Conservation (phyloP, 1,284 basidiomycete genomes). For the Leccinum variabile region DNA sequence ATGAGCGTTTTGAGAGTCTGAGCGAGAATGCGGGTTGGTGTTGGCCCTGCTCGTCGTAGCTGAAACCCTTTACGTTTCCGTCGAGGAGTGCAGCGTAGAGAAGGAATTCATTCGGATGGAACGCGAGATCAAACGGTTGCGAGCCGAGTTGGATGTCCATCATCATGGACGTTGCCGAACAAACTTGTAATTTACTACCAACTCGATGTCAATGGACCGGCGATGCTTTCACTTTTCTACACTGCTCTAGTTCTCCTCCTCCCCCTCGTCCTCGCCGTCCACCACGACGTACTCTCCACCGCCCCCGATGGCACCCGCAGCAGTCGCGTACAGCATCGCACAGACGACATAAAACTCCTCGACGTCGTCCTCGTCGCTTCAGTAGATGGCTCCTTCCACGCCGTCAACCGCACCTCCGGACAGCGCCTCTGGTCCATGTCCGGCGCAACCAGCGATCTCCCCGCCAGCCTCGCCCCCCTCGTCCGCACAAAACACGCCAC, state of each 20-base stretch:
- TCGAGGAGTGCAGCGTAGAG: conserved; percentile 82
- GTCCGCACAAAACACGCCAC: conserved; percentile 65
- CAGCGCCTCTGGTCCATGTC: conserved; percentile 80
- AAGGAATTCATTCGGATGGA: conserved; percentile 71
- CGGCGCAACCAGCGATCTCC: conserved; percentile 48
- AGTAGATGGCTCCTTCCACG: conserved; percentile 90
- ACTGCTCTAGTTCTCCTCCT: conserved; percentile 2
- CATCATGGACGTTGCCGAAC: conserved; percentile 48
- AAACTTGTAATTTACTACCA: not conserved
- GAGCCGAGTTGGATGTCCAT: conserved; percentile 70
- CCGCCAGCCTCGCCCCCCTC: conserved; percentile 63
- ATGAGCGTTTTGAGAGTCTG: conserved; percentile 72
- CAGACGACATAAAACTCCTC: conserved; percentile 54
- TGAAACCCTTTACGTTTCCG: conserved; percentile 79
- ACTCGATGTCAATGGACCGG: conserved; percentile 31
- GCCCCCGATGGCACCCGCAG: conserved; percentile 10
- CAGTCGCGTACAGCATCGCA: conserved; percentile 6
- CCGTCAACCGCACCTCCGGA: conserved; percentile 79
- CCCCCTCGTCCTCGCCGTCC: conserved; percentile 14
- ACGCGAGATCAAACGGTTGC: conserved; percentile 88
- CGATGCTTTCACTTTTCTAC: conserved; percentile 22
- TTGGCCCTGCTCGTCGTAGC: conserved; percentile 69
- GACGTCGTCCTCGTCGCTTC: conserved; percentile 83
- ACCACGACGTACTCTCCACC: conserved; percentile 15
- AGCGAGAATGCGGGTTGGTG: conserved; percentile 54